Conservation (phyloP, 2,329 filamentous ascomycete genomes). For the Talaromyces sp. region DNA sequence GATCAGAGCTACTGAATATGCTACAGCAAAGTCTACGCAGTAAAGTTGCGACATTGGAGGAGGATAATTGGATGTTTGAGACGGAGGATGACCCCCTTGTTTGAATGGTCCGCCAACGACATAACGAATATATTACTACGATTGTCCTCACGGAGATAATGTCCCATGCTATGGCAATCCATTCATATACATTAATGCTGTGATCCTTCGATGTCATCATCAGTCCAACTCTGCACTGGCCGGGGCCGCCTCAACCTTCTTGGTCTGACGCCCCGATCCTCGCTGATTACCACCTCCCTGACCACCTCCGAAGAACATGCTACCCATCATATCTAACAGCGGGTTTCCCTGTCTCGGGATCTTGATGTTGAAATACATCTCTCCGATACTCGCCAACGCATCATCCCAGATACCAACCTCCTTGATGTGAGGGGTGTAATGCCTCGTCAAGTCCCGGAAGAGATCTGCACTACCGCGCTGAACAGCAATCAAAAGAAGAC, state of each 20-base stretch:
- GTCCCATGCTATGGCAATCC: not conserved
- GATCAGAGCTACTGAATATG: constrained; percentile 63
- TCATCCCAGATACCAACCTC: constrained; percentile 77
- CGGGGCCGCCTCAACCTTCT: constrained; percentile 47
- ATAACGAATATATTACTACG: not conserved
- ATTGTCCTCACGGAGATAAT: not conserved
- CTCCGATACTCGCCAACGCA: constrained; percentile 77
- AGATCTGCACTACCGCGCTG: constrained; percentile 74
- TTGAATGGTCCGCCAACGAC: constrained; percentile 20
- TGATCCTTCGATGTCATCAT: constrained; percentile 7
- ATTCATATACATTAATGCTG: not conserved
- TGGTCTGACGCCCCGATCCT: constrained; percentile 44
- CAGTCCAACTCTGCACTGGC: constrained; percentile 46
- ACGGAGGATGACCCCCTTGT: constrained; percentile 52
- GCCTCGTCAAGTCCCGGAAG: constrained; percentile 74
- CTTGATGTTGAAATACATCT: constrained; percentile 94
- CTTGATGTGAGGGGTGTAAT: constrained; percentile 74
- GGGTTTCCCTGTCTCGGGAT: constrained; percentile 87
- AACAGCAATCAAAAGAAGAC: constrained; percentile 74
- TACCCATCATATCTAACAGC: constrained; percentile 97
- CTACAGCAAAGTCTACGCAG: constrained; percentile 66
- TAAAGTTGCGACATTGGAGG: constrained; percentile 69
- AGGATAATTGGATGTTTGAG: constrained; percentile 92
- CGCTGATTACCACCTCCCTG: constrained; percentile 43
- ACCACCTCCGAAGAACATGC: constrained; percentile 76